A percentile compares a stretch with the other conserved stretches of the same genome.
Conservation (phyloP, 306 rosid species). For the Sophora flavescens region DNA sequence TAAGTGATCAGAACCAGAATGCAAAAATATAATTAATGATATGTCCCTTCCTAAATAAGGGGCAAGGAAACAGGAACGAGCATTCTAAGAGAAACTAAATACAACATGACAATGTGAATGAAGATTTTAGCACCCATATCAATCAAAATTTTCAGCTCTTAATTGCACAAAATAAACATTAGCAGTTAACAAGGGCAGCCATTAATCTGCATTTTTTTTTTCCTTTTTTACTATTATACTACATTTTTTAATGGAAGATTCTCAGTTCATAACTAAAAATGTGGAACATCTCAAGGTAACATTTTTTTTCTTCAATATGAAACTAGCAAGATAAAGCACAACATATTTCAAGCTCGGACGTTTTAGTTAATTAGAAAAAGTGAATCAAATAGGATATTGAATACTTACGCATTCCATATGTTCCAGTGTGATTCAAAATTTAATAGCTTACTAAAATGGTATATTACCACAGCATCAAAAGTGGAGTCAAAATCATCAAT, state of each 20-base stretch:
- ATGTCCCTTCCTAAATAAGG: slow-evolving; percentile 34
- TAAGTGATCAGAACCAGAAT: slow-evolving; percentile 34
- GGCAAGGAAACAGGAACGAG: slow-evolving; percentile 22
- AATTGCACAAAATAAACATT: slow-evolving; percentile 30
- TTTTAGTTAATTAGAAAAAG: slow-evolving; percentile 30
- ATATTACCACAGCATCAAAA: slow-evolving; percentile 95
- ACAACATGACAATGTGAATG: slow-evolving; percentile 33
- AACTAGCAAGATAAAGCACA: slow-evolving; percentile 36
- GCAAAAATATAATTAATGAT: slow-evolving; percentile 22
- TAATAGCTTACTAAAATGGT: slow-evolving; percentile 38
- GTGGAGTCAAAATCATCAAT: slow-evolving; percentile 99
- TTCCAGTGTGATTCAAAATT: slow-evolving; percentile 25
- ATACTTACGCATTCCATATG: background rate
- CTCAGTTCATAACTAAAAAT: background rate
- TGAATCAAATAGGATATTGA: slow-evolving; percentile 29
- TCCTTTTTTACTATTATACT: background rate
- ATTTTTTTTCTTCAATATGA: slow-evolving; percentile 16
- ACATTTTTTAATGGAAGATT: background rate
- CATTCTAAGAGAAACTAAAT: slow-evolving; percentile 34
- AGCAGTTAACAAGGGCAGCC: slow-evolving; percentile 32
- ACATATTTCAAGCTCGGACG: slow-evolving; percentile 13
- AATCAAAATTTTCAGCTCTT: slow-evolving; percentile 21
- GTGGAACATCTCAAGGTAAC: slow-evolving; percentile 36
- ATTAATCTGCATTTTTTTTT: slow-evolving; percentile 11
- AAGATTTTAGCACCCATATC: slow-evolving; percentile 17